Base-by-base conservation (phyloP, 371 early-diverging fungal species). In the Coemansia sp. region DNA sequence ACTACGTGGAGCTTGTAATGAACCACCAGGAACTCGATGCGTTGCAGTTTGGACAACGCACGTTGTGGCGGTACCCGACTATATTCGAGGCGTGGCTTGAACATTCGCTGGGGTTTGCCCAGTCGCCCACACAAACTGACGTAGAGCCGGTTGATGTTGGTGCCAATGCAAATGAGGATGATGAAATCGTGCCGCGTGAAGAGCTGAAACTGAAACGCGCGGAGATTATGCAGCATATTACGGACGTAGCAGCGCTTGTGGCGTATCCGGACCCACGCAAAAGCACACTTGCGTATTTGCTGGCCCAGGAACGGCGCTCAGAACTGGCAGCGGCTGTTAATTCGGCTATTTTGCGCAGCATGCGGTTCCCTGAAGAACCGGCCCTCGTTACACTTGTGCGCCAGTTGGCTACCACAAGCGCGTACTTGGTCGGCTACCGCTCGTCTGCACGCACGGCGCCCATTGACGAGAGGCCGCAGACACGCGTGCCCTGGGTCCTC, bases 401-500 rank as follows among this genome's bases (percentile, higher is more conserved):
- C 3, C 76, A 75, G 62, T 58, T 75, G 48, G 68, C 76, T 12
- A 71, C 76, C 12, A 67, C 76, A 21, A 70, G 68, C 21, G 68
- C 63, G 0, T 75, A 65, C 26, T 41, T 75, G 12, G 64, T 67
- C 9, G 76, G 71, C 1, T 66, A 67, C 39, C 66, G 67, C 21
- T 48, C 68, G 8, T 58, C 65, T 1, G 29, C 51, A 15, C 44
- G 48, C 49, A 11, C 17, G 5, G 11, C 40, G 6, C 26, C 44
- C 21, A 13, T 5, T 13, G 48, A 36, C 3, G 48, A 41, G 17
- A 26, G 28, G 7, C 19, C 61, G 19, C 51, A 48, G 13, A 24
- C 51, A 15, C 26, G 39, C 4, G 59, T 63, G 53, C 75, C 71
- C 21, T 75, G 74, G 74, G 63, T 51, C 5, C 66, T 73, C 26